Percentiles rank a stretch among this genome's conserved stretches.
phyloP scores from a whole-genome alignment of 192 early-diverging fungal genomes.

The Paraglomus occultum region DNA sequence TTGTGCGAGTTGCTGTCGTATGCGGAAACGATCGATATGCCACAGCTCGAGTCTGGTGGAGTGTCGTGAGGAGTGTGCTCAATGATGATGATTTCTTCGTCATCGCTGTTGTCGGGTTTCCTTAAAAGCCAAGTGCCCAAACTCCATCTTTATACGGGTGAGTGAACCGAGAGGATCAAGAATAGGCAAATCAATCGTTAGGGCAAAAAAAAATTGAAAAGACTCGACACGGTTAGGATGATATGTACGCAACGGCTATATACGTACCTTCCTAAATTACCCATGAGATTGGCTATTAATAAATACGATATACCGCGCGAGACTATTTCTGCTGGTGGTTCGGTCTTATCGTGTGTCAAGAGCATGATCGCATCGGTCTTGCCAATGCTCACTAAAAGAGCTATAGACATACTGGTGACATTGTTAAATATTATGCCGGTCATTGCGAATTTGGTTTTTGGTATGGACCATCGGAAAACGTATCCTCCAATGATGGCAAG shows the following conservation, averaged over 20 bases:
- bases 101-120: background rate
- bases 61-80: no score
- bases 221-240: background rate
- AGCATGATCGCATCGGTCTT: constrained; percentile 18
- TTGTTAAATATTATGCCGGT: constrained; percentile 34
- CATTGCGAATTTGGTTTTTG: constrained; percentile 20
- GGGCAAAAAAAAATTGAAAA: background rate
- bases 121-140: constrained; percentile 28
- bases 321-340: background rate
- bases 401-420: constrained; percentile 25
- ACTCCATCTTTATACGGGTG: constrained; percentile 14
- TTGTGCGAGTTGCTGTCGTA: no score
- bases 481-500: constrained; percentile 28
- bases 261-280: constrained; percentile 25
- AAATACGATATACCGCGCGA: constrained; percentile 27
- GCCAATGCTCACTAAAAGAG: constrained; percentile 25
- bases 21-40: no score
- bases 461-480: constrained; percentile 5
- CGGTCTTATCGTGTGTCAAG: constrained; percentile 6
- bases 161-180: background rate
- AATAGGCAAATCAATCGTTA: background rate
- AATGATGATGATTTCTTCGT: background rate
- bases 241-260: background rate
- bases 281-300: constrained; percentile 18
- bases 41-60: no score